Conservation (phyloP, 2,329 filamentous ascomycete species). For the Arthroderma sp. region DNA sequence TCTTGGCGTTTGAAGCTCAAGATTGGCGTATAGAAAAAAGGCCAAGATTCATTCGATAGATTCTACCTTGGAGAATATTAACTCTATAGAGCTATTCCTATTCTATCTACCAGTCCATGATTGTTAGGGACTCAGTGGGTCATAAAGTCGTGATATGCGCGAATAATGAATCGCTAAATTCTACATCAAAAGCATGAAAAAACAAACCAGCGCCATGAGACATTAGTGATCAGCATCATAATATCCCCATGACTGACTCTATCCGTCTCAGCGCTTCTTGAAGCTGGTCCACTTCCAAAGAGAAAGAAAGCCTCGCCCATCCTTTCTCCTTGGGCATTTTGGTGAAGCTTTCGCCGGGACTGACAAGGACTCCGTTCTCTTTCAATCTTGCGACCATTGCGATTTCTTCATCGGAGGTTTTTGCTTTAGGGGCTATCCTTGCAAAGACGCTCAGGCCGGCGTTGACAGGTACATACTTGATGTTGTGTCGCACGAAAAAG, state of each 20-base stretch:
- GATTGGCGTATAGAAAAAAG: too few species aligned
- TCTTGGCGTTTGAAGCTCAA: too few species aligned
- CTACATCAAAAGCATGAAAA: too few species aligned
- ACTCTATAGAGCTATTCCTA: too few species aligned
- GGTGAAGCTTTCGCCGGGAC: constrained; percentile 12
- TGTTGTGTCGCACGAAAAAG: constrained; percentile 13
- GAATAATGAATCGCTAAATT: too few species aligned
- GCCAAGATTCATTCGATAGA: too few species aligned
- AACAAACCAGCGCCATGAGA: too few species aligned
- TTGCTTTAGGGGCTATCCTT: constrained; percentile 11
- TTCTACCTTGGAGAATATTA: too few species aligned
- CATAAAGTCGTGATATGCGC: too few species aligned
- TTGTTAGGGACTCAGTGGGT: too few species aligned
- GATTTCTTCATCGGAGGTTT: constrained; percentile 16
- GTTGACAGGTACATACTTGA: constrained; percentile 16
- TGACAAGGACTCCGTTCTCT: constrained; percentile 14
- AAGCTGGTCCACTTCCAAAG: constrained; percentile 11
- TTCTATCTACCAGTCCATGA: too few species aligned
- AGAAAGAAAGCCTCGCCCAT: constrained; percentile 17
- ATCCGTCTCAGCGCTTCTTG: constrained; percentile 13
- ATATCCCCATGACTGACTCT: constrained; percentile 5
- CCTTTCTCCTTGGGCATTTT: constrained; percentile 14
- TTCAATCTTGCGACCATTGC: constrained; percentile 10
- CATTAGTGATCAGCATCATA: too few species aligned
- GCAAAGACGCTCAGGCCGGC: constrained; percentile 17